Base-by-base conservation (phyloP, 2,329 filamentous ascomycete genomes). In the Fusarium irregulare region DNA sequence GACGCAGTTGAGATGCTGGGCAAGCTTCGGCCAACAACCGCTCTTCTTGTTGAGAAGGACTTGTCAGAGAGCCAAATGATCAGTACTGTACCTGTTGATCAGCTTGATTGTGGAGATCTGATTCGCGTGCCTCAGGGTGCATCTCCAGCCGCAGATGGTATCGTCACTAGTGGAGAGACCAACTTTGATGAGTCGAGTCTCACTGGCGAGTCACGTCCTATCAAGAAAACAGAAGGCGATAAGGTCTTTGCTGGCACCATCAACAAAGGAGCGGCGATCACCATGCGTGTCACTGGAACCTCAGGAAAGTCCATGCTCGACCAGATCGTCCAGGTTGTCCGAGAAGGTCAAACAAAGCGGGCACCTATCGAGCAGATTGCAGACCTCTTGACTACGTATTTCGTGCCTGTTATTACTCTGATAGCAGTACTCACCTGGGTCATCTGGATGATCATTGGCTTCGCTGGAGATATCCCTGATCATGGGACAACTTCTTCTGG, bases 141-240 rank as follows among this genome's bases (percentile, higher is more conserved):
- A 3, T 97, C 94, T 1, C 95, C 95, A 0, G 92, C 95, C 1
- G 93, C 91, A 7, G 95, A 98, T 76, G 94, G 94, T 10, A 79
- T 85, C 64, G 72, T 97, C 68, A 81, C 89, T 66, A 78, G 86
- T 65, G 90, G 88, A 6, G 85, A 88, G 51, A 89, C 88, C 46
- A 86, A 83, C 51, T 97, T 98, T 75, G 93, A 98, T 76, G 95
- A 98, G 78, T 94, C 93, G 13, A 97, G 93, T 66, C 84, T 98
- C 64, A 98, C 95, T 3, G 92, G 92, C 55, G 92, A 94, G 79
- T 92, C 92, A 16, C 85, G 86, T 9, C 86, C 86, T 1, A 87
- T 94, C 58, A 85, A 84, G 74, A 94, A 94, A 80, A 66, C 53
- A 0, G 72, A 81, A 4, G 90, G 89, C 6, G 91, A 93, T 62